These are phyloP conservation scores for Phellopilus nigrolimitatus DNA, from an alignment of 1,284 basidiomycete genomes.

Conservation along the genomic window DNA sequence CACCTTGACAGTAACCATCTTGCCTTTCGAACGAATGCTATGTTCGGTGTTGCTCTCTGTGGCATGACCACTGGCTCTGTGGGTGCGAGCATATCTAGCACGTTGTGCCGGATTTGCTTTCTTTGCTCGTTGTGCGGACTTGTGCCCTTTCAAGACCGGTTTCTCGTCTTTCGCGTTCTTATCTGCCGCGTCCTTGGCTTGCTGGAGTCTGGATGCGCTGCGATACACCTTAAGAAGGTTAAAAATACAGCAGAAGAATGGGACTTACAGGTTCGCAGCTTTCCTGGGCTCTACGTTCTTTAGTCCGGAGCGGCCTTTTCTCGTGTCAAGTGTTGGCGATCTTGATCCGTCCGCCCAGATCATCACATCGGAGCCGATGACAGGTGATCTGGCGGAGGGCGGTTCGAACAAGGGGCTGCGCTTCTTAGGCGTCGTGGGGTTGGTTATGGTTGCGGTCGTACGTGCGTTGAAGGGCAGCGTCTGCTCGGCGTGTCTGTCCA, in stretches of 20 bases:
- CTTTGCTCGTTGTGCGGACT: no score
- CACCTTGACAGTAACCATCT: no score
- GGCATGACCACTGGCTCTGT: no score
- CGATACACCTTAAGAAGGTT: background rate
- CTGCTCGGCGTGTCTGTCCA: background rate
- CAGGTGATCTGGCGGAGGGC: background rate
- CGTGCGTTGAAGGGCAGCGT: background rate
- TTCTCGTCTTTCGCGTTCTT: no score
- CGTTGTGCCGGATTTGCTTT: no score
- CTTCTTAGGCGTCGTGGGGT: background rate
- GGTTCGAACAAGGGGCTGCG: background rate
- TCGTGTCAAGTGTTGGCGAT: background rate
- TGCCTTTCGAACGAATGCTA: no score
- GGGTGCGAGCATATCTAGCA: no score
- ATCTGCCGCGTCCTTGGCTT: background rate
- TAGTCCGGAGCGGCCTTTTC: background rate
- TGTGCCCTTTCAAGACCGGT: no score
- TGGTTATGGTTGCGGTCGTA: background rate
- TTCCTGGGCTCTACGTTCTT: background rate
- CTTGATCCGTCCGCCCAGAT: background rate
- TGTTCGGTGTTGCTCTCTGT: no score
- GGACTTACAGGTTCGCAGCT: background rate
- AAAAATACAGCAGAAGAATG: background rate
- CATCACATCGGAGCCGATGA: background rate
- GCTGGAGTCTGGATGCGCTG: background rate